Evolutionary conservation across 2,329 filamentous ascomycete genomes (phyloP), one percentile per base, ranked within the genome.

Genomic region (Talaromyces sp.): DNA sequence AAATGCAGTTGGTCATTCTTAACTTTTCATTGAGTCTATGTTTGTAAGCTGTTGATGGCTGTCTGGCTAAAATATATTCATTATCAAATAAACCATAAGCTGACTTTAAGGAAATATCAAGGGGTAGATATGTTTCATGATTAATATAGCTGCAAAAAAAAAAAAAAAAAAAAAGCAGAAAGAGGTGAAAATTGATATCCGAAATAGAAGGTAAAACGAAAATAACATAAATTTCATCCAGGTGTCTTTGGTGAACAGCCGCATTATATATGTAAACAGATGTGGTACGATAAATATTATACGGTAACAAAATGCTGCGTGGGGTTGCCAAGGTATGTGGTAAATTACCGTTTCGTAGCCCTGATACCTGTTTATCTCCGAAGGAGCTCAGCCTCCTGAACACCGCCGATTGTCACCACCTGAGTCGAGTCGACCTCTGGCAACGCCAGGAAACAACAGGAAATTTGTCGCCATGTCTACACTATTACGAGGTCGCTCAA

Each of bases 401-500:
- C 16, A 31, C 3, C 12, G 3, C 14, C 27, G 16, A 53, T 4
- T 5, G 7, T 31, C 27, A 30, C 16, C 50, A 31, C 23, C 50
- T 47, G 14, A 47, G 16, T 9, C 28, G 31, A 53, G 30, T 30
- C 50, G 50, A 53, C 12, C 50, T 53, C 28, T 53, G 50, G 50
- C 12, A 53, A 30, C 27, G 50, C 50, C 50, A n/a, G 50, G 50
- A 34, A n/a, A 18, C 2, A 47, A 5, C 40, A 42, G 16, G 51
- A n/a, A 14, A 6, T n/a, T 14, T 31, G 16, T 30, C 36, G 40
- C 34, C 56, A 69, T 67, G 65, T 59, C 62, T 53, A 42, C 61
- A 14, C 56, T 57, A 23, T 23, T 23, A 52, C 66, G 56, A 47
- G 60, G 67, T 40, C 67, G 68, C 61, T 67, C 65, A 28, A 70